Base-by-base conservation (phyloP, 2,329 filamentous ascomycete species). In the Alternaria sp. region DNA sequence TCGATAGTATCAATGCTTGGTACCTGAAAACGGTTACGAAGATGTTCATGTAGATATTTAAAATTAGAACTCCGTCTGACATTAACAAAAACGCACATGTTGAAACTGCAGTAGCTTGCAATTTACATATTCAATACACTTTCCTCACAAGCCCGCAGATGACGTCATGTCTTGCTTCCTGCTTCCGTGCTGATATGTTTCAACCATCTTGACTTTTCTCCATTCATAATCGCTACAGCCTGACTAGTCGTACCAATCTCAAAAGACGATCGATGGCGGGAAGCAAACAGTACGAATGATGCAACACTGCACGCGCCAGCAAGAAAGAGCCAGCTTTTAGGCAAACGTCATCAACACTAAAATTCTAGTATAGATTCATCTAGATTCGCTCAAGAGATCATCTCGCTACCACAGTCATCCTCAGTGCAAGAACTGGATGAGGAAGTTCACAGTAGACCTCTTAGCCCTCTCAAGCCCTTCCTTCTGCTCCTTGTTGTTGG, bases 381-480 rank as follows among this genome's bases (percentile, higher is more conserved):
- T 3, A 26, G 2, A 17, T 34, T 36, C 31, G 31, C 21, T 48
- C 2, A 13, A 36, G 13, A 11, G 5, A 13, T 11, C 44, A 8
- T 8, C n/a, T 39, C 3, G 3, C 3, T 10, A 14, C 8, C 7
- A 4, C 33, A n/a, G n/a, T 3, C 14, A 48, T 3, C 2, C 21
- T 56, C 68, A 73, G 58, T 76, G 72, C 63, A 77, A 39, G 41
- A 70, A 77, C 68, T 76, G 72, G 0, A 60, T 70, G 51, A 76
- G 73, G 24, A 72, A 76, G 9, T 65, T 65, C 8, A 74, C 73
- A 6, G 67, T 67, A 46, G 58, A 63, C 41, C 66, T 70, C 71
- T 75, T 77, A 29, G 73, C 72, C 63, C 70, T 72, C 57, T 77
- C 74, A 42, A 77, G 46, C 2, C 70, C 73, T 36, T 68, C 62